A percentile compares a stretch with the other conserved stretches of the same genome.
phyloP scores from a whole-genome alignment of 441 rosid species.

The Arabidopsis hybrid region DNA sequence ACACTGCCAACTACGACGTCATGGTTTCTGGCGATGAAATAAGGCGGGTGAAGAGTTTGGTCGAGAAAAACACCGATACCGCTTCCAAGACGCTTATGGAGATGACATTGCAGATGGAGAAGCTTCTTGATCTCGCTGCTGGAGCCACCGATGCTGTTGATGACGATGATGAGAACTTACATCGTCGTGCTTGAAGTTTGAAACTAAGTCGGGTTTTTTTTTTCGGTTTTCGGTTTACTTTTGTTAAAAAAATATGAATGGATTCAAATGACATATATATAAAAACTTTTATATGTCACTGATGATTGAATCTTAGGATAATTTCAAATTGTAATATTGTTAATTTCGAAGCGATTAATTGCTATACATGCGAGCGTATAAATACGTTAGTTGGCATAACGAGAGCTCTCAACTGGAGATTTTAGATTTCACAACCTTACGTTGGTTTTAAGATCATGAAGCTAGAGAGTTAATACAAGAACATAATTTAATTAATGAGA shows the following conservation, averaged over 20 bases:
- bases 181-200: conserved; percentile 35
- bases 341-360: neutral
- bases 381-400: neutral
- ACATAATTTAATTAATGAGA: too few relatives aligned
- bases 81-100: conserved; percentile 30
- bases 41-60: neutral
- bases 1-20: conserved; percentile 42
- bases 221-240: conserved; percentile 26
- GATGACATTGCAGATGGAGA: conserved; percentile 39
- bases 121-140: conserved; percentile 41
- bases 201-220: conserved; percentile 2
- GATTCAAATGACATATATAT: conserved; percentile 23
- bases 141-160: conserved; percentile 43
- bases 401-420: neutral
- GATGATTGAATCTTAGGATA: conserved; percentile 24
- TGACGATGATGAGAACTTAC: conserved; percentile 31
- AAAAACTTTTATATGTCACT: neutral
- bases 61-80: conserved; percentile 28
- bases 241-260: conserved; percentile 17
- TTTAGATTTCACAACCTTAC: too few relatives aligned
- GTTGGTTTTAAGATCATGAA: too few relatives aligned
- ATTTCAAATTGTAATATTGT: neutral
- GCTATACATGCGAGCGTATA: neutral
- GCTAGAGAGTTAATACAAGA: too few relatives aligned
- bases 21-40: conserved; percentile 33